phyloP scores from a whole-genome alignment of 768 basidiomycete genomes.

The Tylopilus vinaceipallidus region DNA sequence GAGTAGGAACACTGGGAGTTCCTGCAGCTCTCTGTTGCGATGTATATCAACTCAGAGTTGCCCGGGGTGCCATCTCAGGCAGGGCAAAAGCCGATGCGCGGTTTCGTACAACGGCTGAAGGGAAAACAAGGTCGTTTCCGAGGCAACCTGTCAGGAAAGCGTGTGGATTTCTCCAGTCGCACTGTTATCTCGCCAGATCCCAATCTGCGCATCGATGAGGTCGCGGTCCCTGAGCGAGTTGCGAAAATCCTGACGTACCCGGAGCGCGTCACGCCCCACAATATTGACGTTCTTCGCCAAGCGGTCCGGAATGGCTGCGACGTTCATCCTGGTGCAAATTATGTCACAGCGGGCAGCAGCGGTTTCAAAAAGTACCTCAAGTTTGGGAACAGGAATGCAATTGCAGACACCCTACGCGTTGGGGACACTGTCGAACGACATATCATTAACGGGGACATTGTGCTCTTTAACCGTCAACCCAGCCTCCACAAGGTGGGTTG shows the following conservation, averaged over 20 bases:
- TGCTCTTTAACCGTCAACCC: slow-evolving; percentile 97
- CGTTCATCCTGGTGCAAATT: slow-evolving; percentile 94
- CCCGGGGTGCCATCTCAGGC: slow-evolving; percentile 88
- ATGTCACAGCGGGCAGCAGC: slow-evolving; percentile 76
- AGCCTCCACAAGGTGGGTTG: slow-evolving; percentile 87
- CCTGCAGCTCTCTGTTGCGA: slow-evolving; percentile 88
- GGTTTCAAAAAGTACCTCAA: slow-evolving; percentile 85
- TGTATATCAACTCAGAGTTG: slow-evolving; percentile 97
- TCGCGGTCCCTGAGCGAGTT: slow-evolving; percentile 94
- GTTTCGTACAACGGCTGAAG: slow-evolving; percentile 96
- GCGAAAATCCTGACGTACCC: slow-evolving; percentile 96
- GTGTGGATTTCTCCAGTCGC: slow-evolving; percentile 97
- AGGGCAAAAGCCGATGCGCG: slow-evolving; percentile 93
- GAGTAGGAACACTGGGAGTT: slow-evolving; percentile 97
- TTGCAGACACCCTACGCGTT: slow-evolving; percentile 78
- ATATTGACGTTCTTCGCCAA: slow-evolving; percentile 70
- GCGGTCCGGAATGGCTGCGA: slow-evolving; percentile 89
- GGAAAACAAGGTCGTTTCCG: slow-evolving; percentile 99
- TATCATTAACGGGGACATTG: slow-evolving; percentile 91
- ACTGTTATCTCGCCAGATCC: slow-evolving; percentile 99
- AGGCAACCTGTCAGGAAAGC: slow-evolving; percentile 97
- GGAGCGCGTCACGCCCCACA: slow-evolving; percentile 90
- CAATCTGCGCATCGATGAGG: slow-evolving; percentile 97
- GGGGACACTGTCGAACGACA: slow-evolving; percentile 96
- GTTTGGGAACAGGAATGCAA: slow-evolving; percentile 76